Conservation (phyloP, 2,329 filamentous ascomycete species). For the Verruconis gallopava region DNA sequence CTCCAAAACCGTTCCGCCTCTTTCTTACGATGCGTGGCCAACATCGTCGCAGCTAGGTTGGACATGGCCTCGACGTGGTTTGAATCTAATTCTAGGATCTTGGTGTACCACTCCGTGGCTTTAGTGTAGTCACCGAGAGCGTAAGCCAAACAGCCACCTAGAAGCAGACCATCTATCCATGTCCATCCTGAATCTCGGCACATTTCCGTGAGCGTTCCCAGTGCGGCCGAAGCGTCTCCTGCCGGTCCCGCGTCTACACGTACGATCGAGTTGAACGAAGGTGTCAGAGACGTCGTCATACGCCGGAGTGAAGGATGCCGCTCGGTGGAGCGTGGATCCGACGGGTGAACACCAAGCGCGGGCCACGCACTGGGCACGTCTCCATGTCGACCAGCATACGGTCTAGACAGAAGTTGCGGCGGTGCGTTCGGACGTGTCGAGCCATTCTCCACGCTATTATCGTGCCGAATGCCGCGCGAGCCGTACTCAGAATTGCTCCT, state of each 20-base stretch:
- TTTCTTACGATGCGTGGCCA: constrained; percentile 66
- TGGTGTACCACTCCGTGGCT: constrained; percentile 60
- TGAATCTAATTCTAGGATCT: constrained; percentile 45
- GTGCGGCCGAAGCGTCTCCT: constrained; percentile 48
- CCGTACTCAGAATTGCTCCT: constrained; percentile 13
- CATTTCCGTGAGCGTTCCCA: constrained; percentile 59
- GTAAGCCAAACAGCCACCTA: constrained; percentile 86
- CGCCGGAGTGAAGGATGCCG: constrained; percentile 4
- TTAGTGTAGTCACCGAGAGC: constrained; percentile 74
- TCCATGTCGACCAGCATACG: not conserved
- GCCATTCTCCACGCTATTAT: not conserved
- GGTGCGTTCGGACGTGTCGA: not conserved
- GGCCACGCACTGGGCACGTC: not conserved
- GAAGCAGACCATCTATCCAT: constrained; percentile 86
- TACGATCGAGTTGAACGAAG: not conserved
- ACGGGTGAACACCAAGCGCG: not conserved
- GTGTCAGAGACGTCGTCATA: constrained; percentile 3
- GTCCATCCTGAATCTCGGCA: constrained; percentile 72
- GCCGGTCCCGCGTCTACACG: constrained; percentile 16
- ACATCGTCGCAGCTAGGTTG: constrained; percentile 78
- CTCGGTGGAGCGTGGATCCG: not conserved
- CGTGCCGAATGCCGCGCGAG: not conserved
- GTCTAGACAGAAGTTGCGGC: not conserved
- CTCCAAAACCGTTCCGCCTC: constrained; percentile 84
- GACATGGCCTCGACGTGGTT: constrained; percentile 84